phyloP scores from a whole-genome alignment of 768 basidiomycete genomes.

The Hygrophoropsis aurantiaca region DNA sequence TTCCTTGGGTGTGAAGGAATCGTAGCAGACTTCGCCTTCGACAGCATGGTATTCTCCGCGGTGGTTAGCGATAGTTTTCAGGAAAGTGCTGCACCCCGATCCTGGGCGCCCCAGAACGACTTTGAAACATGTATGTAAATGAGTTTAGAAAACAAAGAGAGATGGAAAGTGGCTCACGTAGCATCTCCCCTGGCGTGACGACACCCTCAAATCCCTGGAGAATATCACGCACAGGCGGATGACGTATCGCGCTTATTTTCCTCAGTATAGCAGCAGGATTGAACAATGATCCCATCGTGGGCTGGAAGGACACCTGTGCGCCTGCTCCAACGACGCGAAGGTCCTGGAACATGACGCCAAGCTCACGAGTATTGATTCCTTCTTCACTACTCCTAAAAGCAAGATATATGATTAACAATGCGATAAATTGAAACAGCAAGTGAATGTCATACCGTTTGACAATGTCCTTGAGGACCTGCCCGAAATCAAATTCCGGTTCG shows the following conservation, averaged over 20 bases:
- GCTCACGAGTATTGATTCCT: slow-evolving; percentile 35
- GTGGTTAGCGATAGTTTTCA: slow-evolving; percentile 52
- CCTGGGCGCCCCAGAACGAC: slow-evolving; percentile 86
- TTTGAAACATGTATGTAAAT: slow-evolving; percentile 20
- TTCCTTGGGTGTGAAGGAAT: slow-evolving; percentile 43
- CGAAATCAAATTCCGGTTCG: slow-evolving; percentile 7
- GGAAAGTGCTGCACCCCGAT: slow-evolving; percentile 51
- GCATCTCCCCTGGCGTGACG: slow-evolving; percentile 73
- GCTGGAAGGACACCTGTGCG: slow-evolving; percentile 41
- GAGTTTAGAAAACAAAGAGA: background rate
- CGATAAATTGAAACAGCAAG: background rate
- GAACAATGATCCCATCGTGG: slow-evolving; percentile 53
- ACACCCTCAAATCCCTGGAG: slow-evolving; percentile 64
- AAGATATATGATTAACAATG: background rate
- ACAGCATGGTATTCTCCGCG: slow-evolving; percentile 41
- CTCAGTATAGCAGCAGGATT: slow-evolving; percentile 41
- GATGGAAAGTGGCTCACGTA: slow-evolving; percentile 48
- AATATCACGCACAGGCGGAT: slow-evolving; percentile 65
- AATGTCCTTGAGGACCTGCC: slow-evolving; percentile 14
- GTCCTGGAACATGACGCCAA: slow-evolving; percentile 52
- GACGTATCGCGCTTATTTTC: slow-evolving; percentile 43
- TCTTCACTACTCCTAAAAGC: slow-evolving; percentile 29
- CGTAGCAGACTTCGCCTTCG: slow-evolving; percentile 42
- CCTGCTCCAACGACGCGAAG: slow-evolving; percentile 53
- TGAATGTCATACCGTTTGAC: slow-evolving; percentile 10